A percentile compares a stretch with the other conserved stretches of the same genome.
These are phyloP conservation scores for Henckelia pumila DNA, from an alignment of 257 asterid genomes.

Conservation along the genomic window DNA sequence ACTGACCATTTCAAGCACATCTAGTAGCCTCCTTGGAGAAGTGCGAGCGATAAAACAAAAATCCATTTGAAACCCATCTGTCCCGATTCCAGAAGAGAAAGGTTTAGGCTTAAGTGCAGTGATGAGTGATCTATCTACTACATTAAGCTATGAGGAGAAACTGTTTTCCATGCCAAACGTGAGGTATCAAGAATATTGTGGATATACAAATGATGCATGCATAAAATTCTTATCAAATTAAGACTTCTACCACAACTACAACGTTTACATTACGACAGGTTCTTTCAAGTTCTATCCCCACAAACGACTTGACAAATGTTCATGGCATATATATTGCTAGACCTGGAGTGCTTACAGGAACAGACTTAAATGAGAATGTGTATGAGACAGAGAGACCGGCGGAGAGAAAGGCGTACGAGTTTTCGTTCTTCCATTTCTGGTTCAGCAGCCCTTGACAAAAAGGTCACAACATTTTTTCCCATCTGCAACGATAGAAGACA, in stretches of 20 bases:
- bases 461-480: slow-evolving; percentile 72
- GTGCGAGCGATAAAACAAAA: slow-evolving; percentile 60
- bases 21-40: slow-evolving; percentile 65
- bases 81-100: slow-evolving; percentile 7
- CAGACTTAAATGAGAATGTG: background rate
- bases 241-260: background rate
- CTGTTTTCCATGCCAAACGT: background rate
- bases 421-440: slow-evolving; percentile 85
- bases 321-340: background rate
- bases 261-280: background rate
- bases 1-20: slow-evolving; percentile 69
- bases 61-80: slow-evolving; percentile 86
- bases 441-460: slow-evolving; percentile 80
- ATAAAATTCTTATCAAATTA: no score
- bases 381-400: background rate
- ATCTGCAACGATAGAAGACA: slow-evolving; percentile 36
- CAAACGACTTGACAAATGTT: background rate
- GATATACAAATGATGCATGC: background rate
- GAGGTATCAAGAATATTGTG: background rate
- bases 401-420: slow-evolving; percentile 40
- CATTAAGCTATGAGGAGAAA: background rate
- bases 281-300: no score
- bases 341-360: background rate
- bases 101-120: background rate
- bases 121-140: background rate